Evolutionary conservation across 202 grass and related monocot species (phyloP), one percentile per base, ranked within the genome.

Genomic region (Alloteropsis angusta): DNA sequence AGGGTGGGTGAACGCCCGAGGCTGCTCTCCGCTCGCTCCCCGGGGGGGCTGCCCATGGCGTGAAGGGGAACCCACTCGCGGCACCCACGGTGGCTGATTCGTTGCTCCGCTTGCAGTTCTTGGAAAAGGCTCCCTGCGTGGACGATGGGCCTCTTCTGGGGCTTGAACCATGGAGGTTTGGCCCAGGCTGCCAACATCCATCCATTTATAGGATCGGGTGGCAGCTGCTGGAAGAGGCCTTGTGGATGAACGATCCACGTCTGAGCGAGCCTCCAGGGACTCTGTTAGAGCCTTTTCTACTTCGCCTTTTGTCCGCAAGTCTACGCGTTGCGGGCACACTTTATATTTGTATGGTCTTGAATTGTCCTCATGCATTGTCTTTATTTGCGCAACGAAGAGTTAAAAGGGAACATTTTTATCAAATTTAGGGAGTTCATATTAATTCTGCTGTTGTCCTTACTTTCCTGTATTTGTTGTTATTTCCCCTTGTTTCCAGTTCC

Each of bases 251-350:
- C 39, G 16, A 71, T 87, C 85, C 83, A 88, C 75, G 71, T 76
- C 82, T 76, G 61, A 84, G 68, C 39, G 34, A 80, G 71, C 68
- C 68, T 90, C 67, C 75, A 65, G 38, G 60, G 88, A 77, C 81
- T 83, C 81, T 75, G 81, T 88, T 89, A 83, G 68, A 84, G 86
- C 82, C 68, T 72, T 88, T 97, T 72, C 74, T 85, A 57, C 86
- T 84, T 74, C 88, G 56, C 49, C 72, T 81, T 89, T 34, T 32
- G 65, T 68, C 43, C 12, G 22, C 76, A 80, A 80, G 81, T 88
- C 69, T 68, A 64, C 65, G 16, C 23, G 18, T 72, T 81, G 65
- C 10, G 42, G 68, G 80, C 39, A 67, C 35, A 75, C 45, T 77
- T 76, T 80, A 76, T 85, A 76, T 85, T 90, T 55, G 71, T 73